Base-by-base conservation (phyloP, 306 rosid genomes). In the Senna siamea region DNA sequence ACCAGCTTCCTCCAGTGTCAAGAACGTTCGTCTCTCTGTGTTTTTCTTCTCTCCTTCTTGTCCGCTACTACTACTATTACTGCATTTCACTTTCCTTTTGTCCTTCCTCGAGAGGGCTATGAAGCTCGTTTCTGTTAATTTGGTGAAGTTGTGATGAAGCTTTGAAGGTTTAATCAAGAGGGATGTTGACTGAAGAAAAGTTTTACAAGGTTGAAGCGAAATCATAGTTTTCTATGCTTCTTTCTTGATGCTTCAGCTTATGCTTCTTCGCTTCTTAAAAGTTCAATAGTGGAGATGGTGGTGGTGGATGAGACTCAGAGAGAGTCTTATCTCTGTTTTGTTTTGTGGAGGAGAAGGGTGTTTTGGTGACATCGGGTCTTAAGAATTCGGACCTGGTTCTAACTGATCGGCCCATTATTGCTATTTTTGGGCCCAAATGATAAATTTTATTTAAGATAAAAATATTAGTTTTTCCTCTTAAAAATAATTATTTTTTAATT, bases 1-100 rank as follows among this genome's bases (percentile, higher is more conserved):
- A 59, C 98, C 93, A 51, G 97, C 98, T 78, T 89, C 97, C 53
- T 94, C 98, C 0, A 85, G 34, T 5, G 91, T 82, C 82, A 94
- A 61, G 85, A 94, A 94, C 4, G 87, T 84, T 63, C 82, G 51
- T 44, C 63, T 85, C 23, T 91, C 80, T 9, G 66, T 26, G 1
- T 3, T 48, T 47, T 76, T 75, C 8, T 82, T 80, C 26, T 79
- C 84, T 68, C 59, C 80, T 3, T 26, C 30, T 38, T 68, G 78
- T 19, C 62, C 85, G 11, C 7, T 60, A 11, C 66, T 60, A 7
- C 64, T 74, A 13, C 17, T 43, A 9, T 6, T 13, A 22, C 67
- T 72, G 78, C 91, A 82, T 34, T 81, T 71, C 20, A 83, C 61
- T 30, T 47, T 43, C 73, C 75, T 64, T 73, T 26, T 76, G 4